Percentiles rank a stretch among this genome's conserved stretches.
phyloP scores from a whole-genome alignment of 1,284 basidiomycete genomes.

The Microbotryum silenes-acaulis region DNA sequence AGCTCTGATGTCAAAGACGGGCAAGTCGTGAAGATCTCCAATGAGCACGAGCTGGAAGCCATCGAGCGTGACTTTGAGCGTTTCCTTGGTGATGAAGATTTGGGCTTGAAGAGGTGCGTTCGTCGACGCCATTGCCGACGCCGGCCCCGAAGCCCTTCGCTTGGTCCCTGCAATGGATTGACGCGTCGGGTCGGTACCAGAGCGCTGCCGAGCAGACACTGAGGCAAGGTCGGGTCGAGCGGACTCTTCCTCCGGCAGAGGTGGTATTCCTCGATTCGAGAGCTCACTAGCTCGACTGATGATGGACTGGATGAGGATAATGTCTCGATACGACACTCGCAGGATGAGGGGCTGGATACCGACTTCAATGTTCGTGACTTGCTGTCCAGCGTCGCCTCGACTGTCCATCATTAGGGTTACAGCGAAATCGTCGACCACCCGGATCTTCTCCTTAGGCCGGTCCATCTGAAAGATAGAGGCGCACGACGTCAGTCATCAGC shows the following conservation, averaged over 20 bases:
- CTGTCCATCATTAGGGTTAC: constrained; percentile 80
- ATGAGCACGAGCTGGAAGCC: constrained; percentile 91
- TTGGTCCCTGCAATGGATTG: no score
- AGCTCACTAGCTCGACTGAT: constrained; percentile 78
- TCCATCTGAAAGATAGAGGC: constrained; percentile 54
- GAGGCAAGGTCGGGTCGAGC: not conserved
- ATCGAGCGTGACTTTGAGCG: constrained; percentile 71
- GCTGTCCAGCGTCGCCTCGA: constrained; percentile 61
- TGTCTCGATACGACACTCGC: constrained; percentile 86
- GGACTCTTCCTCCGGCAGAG: not conserved
- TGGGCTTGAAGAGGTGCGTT: constrained; percentile 39
- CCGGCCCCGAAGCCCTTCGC: no score
- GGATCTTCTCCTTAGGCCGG: constrained; percentile 67
- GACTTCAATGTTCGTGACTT: constrained; percentile 77
- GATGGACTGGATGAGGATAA: constrained; percentile 81
- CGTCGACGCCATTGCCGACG: constrained; percentile 40
- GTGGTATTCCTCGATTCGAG: constrained; percentile 40
- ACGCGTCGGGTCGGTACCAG: constrained; percentile 11
- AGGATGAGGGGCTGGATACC: constrained; percentile 72
- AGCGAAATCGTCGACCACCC: constrained; percentile 90
- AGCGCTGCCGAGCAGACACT: not conserved
- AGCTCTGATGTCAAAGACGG: constrained; percentile 79
- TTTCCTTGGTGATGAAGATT: constrained; percentile 66
- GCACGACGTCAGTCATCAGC: not conserved
- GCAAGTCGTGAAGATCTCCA: constrained; percentile 90